Base-by-base conservation (phyloP, 805 yeast species). In the Saccharomycopsis synnaedendra region DNA sequence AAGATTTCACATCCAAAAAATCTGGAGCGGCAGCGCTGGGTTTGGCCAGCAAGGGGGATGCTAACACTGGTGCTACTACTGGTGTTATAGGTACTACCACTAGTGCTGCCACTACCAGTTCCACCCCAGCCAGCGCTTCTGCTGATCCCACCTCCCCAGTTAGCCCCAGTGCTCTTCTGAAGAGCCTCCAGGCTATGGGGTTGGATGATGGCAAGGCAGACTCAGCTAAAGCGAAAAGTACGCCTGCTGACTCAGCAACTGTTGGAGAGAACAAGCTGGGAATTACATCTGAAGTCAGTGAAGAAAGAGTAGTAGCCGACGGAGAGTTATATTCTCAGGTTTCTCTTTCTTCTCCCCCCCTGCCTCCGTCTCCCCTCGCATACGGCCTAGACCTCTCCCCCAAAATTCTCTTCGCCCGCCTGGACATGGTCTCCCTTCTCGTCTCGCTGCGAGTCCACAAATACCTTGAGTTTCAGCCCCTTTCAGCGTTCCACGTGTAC, bases 401-500 rank as follows among this genome's bases (percentile, higher is more conserved):
- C 1, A 85, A 84, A 58, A 70, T 93, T 45, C 68, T 93, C 66
- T 90, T 93, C 65, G 93, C 96, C 37, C 80, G 82, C 63, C 82
- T 93, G n/a, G 96, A 89, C 63, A 70, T 93, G 57, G 70, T 90
- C 54, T 76, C 84, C 3, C 68, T 90, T 48, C 70, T 90, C 51
- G 72, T 89, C 51, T 83, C 85, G 61, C 80, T 94, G 44, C 76
- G 96, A 53, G 97, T 93, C 27, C 85, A 85, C 61, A 81, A 85
- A 61, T 90, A 90, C 64, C 71, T 93, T 60, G 97, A 93, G 63
- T 90, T 90, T 67, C 94, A 87, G 67, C 80, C 95, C 29, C 67
- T 90, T 54, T 77, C 86, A 41, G 82, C 80, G 54, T 89, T 90
- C 68, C 97, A 93, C 63, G 85, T 95, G n/a, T 93, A 75, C 65